Evolutionary conservation across 2,329 filamentous ascomycete species (phyloP).

Genomic region (Botrytis pseudocinerea): DNA sequence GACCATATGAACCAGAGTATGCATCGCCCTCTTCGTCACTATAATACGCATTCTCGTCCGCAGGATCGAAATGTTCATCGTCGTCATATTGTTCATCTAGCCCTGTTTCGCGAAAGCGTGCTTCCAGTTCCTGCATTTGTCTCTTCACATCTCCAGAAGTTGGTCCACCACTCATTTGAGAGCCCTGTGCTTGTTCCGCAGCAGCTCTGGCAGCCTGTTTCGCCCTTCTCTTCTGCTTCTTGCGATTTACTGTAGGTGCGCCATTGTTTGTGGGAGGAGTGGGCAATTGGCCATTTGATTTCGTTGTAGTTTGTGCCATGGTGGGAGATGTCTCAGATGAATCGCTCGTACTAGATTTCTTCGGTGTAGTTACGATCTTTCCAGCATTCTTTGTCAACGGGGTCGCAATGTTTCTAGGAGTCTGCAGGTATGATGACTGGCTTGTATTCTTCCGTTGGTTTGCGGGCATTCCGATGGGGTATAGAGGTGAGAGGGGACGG

Average conservation of each 20-base stretch:
- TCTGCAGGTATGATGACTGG: constrained; percentile 53
- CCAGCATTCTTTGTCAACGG: constrained; percentile 69
- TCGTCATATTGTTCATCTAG: constrained; percentile 36
- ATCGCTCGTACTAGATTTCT: constrained; percentile 50
- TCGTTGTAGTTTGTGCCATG: constrained; percentile 40
- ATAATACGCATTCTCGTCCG: constrained; percentile 55
- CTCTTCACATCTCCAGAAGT: constrained; percentile 28
- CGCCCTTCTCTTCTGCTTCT: constrained; percentile 91
- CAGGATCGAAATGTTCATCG: constrained; percentile 45
- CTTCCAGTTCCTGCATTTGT: constrained; percentile 37
- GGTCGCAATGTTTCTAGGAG: constrained; percentile 55
- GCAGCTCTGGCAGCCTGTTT: constrained; percentile 55
- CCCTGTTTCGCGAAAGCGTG: constrained; percentile 36
- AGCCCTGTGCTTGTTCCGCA: constrained; percentile 35
- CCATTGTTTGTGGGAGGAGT: constrained; percentile 36
- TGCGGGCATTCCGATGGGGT: constrained; percentile 49
- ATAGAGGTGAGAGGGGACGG: constrained; percentile 17
- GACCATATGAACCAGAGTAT: constrained; percentile 41
- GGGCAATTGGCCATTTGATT: constrained; percentile 38
- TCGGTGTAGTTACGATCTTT: constrained; percentile 67
- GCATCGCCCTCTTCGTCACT: constrained; percentile 54
- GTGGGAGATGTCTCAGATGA: constrained; percentile 55
- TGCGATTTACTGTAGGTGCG: constrained; percentile 69
- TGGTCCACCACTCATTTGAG: constrained; percentile 32
- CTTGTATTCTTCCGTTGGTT: constrained; percentile 53